Conservation (phyloP, 2,329 filamentous ascomycete species). For the Beauveria caledonica region DNA sequence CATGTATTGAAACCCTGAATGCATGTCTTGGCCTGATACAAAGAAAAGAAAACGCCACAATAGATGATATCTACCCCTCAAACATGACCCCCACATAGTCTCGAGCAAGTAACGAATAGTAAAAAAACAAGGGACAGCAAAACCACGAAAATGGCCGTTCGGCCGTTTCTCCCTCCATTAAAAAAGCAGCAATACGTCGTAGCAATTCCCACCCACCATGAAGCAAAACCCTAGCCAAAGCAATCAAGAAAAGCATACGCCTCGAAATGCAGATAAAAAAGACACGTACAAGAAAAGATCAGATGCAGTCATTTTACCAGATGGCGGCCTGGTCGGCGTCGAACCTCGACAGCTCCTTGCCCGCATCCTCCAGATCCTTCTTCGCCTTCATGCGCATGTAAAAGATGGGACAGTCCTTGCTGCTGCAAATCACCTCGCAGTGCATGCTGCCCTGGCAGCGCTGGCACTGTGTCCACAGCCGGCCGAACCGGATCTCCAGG, state of each 20-base stretch:
- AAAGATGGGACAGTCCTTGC: constrained; percentile 95
- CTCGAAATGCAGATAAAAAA: neutral
- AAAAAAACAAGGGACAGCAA: neutral
- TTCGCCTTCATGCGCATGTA: constrained; percentile 99
- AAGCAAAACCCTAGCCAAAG: neutral
- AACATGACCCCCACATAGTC: neutral
- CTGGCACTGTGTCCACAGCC: constrained; percentile 97
- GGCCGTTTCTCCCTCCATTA: constrained; percentile 3
- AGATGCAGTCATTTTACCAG: constrained; percentile 30
- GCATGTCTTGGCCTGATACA: neutral
- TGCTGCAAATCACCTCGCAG: constrained; percentile 95
- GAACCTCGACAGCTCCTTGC: constrained; percentile 83
- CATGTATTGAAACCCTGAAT: neutral
- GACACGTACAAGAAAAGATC: neutral
- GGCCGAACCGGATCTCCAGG: constrained; percentile 82
- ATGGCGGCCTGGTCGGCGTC: constrained; percentile 72
- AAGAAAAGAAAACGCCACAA: constrained; percentile 8
- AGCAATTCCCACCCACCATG: neutral
- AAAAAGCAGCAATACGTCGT: neutral
- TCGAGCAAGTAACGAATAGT: neutral
- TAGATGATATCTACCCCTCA: constrained; percentile 5
- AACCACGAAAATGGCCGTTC: neutral
- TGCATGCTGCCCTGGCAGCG: constrained; percentile 96
- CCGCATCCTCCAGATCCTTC: constrained; percentile 94
- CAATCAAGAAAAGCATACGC: neutral